phyloP scores from a whole-genome alignment of 2,329 filamentous ascomycete species.

The Coniochaeta pulveracea region DNA sequence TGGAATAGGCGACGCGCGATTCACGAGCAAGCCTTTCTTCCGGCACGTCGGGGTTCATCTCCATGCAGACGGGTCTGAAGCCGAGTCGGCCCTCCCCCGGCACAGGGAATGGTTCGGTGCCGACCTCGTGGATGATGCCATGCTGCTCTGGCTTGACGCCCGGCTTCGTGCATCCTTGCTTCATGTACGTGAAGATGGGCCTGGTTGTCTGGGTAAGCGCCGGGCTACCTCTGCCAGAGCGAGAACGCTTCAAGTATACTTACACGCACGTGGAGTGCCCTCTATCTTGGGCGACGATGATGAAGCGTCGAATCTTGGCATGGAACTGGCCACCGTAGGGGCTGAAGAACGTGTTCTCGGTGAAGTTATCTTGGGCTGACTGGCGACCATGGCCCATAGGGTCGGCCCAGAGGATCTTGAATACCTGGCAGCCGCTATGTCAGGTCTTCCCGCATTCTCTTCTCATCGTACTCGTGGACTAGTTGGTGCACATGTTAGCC shows the following conservation, averaged over 20 bases:
- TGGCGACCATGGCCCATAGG: constrained; percentile 26
- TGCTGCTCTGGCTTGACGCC: constrained; percentile 41
- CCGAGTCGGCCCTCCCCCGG: constrained; percentile 34
- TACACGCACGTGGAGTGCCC: constrained; percentile 47
- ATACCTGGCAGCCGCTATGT: constrained; percentile 33
- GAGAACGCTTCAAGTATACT: constrained; percentile 14
- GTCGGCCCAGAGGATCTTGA: constrained; percentile 45
- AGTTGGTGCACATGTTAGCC: no score
- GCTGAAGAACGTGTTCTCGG: constrained; percentile 9
- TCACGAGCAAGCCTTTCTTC: constrained; percentile 32
- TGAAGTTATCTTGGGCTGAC: constrained; percentile 16
- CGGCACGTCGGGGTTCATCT: constrained; percentile 26
- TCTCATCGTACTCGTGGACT: not conserved
- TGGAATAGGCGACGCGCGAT: constrained; percentile 48
- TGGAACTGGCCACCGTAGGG: constrained; percentile 27
- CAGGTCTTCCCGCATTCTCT: no score
- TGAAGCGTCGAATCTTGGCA: constrained; percentile 40
- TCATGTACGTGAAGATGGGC: constrained; percentile 44
- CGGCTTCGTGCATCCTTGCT: constrained; percentile 38
- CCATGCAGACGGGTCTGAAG: constrained; percentile 31
- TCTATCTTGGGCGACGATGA: constrained; percentile 37
- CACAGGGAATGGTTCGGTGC: constrained; percentile 20
- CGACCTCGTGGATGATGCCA: constrained; percentile 35
- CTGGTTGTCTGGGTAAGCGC: constrained; percentile 19
- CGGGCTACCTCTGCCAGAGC: not conserved